Base-by-base conservation (phyloP, 129 eudicot genomes). In the Escallonia herrerae region DNA sequence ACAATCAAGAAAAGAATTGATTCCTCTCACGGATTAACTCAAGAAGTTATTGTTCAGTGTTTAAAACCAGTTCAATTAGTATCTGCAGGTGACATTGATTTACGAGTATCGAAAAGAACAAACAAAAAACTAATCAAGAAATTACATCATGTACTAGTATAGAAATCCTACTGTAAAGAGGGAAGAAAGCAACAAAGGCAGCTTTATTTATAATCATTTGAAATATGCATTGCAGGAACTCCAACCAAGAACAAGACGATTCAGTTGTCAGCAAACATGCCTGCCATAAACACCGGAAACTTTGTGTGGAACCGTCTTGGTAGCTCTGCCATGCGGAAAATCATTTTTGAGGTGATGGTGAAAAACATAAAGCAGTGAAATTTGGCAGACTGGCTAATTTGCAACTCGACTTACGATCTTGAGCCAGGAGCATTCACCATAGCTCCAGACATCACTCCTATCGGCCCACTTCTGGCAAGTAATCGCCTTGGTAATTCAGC, bases 381-480 rank as follows among this genome's bases (percentile, higher is more conserved):
- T 42, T n/a, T 54, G 8, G 71, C 62, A 13, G 71, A 53, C 4
- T 5, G 53, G 3, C 7, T 66, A n/a, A 66, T 54, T 13, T 40
- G 62, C 51, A 54, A 66, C 62, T 66, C 71, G 8, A 40, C 50
- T 66, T 52, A 52, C 42, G 62, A 66, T 2, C 41, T 66, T 5
- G 71, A 66, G 60, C 62, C 71, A 1, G 52, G 4, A 41, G 60
- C 71, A 6, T 54, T 66, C 4, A 39, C 15, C n/a, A 22, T 40
- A 53, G 15, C 12, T 56, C 71, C 62, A 41, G 15, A 66, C 0
- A 43, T 66, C 3, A 1, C 54, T 4, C 62, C 71, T 3, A 66
- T 66, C 2, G 71, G 71, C 9, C 71, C 71, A 11, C 60, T 66
- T 43, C 38, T 66, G 40, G 62, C 61, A 50, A 66, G 51, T 14